Percentiles rank a stretch among this genome's conserved stretches.
Conservation (phyloP, 495 filamentous ascomycete species). For the Talaromyces proteolyticus region DNA sequence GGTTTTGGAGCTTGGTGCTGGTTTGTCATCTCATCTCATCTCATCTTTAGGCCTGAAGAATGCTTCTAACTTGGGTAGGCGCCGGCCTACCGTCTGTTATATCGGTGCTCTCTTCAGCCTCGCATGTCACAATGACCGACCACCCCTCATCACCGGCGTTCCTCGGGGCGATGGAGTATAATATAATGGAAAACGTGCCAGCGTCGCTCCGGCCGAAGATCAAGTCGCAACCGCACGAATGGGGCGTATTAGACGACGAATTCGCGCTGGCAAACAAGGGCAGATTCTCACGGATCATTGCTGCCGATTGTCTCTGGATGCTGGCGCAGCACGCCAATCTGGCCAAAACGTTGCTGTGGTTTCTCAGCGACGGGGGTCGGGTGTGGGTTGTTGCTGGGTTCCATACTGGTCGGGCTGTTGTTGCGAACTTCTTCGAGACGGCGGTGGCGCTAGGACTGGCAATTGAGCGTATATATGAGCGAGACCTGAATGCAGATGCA, state of each 20-base stretch:
- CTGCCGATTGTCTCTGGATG: slow-evolving; percentile 89
- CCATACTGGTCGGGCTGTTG: slow-evolving; percentile 73
- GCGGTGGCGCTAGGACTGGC: slow-evolving; percentile 52
- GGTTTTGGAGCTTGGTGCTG: slow-evolving; percentile 57
- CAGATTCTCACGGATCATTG: slow-evolving; percentile 63
- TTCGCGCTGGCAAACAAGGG: slow-evolving; percentile 46
- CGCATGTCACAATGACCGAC: slow-evolving; percentile 62
- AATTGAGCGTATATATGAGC: slow-evolving; percentile 67
- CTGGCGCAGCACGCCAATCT: slow-evolving; percentile 69
- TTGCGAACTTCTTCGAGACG: slow-evolving; percentile 68
- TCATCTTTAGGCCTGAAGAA: background rate
- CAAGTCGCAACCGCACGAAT: slow-evolving; percentile 59
- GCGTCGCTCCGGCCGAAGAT: slow-evolving; percentile 9
- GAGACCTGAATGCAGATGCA: slow-evolving; percentile 55
- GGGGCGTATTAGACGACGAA: slow-evolving; percentile 56
- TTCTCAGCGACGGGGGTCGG: slow-evolving; percentile 50
- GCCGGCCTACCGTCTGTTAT: slow-evolving; percentile 71
- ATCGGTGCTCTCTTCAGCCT: slow-evolving; percentile 56
- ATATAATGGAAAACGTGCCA: slow-evolving; percentile 51
- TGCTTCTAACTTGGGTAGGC: slow-evolving; percentile 35
- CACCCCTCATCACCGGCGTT: slow-evolving; percentile 68
- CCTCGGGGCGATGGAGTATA: slow-evolving; percentile 52
- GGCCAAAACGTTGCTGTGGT: slow-evolving; percentile 60
- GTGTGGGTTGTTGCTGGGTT: slow-evolving; percentile 72
- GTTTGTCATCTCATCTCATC: slow-evolving; percentile 29